Base-by-base conservation (phyloP, 169 alveolate genomes). In the Plasmodium chabaudi region DNA sequence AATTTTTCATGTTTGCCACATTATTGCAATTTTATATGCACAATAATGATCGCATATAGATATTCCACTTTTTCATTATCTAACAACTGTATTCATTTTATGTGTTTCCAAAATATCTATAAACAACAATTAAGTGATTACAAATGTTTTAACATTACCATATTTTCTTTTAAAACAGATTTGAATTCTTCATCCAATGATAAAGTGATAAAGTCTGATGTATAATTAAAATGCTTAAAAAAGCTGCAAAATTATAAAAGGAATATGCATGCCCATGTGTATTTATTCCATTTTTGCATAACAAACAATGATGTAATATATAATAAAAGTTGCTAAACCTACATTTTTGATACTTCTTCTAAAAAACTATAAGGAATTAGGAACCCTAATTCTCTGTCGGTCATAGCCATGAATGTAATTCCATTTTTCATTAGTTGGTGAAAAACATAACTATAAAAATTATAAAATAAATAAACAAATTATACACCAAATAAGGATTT, bases 391-490 rank as follows among this genome's bases (percentile, higher is more conserved):
- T 79, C 89, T 51, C 68, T 79, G 49, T 79, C 89, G 3, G 89
- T 55, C 89, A 79, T 79, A 25, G 89, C 82, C 89, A 79, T 79
- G 65, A 79, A 79, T 12, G 89, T 79, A 46, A 79, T 65, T 13
- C 89, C 89, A 79, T 79, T 79, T 79, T 79, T 79, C 71, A 79
- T 67, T 39, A 79, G 89, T 51, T 79, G 89, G 42, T 79, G 89
- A 79, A 79, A 79, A 39, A 79, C 89, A 42, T 79, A 79, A 39
- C 89, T 79, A 44, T 51, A 72, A 72, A 34, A 34, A 34, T 34
- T 34, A 34, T 34, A 34, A 34, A 34, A 34, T 34, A 34, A 34
- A 34, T 34, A 34, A 34, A 34, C 42, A 34, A 34, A 34, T 34
- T 34, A 34, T 34, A 34, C 7, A 34, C 42, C 42, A 34, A 72